Conservation (phyloP, 495 filamentous ascomycete species). For the Lentithecium fluviatile region DNA sequence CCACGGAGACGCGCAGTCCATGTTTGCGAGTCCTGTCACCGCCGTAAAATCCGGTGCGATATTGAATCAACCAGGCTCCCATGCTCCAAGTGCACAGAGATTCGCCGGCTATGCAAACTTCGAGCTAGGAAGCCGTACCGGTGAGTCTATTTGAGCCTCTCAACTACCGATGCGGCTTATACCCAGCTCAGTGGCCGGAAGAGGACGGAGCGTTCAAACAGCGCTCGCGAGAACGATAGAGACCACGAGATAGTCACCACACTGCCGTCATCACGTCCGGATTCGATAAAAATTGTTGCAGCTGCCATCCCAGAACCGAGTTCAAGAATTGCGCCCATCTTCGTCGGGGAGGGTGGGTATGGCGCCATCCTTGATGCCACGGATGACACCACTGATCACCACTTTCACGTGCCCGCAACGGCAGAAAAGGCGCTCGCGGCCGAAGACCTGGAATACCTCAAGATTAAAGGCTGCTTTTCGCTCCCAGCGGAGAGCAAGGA, state of each 20-base stretch:
- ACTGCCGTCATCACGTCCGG: background rate
- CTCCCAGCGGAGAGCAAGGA: constrained; percentile 8
- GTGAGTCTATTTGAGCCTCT: background rate
- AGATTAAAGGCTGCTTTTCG: constrained; percentile 34
- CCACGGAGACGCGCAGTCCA: constrained; percentile 13
- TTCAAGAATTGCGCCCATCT: constrained; percentile 11
- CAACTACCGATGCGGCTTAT: background rate
- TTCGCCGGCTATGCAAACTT: constrained; percentile 11
- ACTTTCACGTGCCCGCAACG: constrained; percentile 6
- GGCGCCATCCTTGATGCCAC: constrained; percentile 10
- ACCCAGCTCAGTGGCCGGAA: background rate
- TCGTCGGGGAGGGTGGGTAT: constrained; percentile 15
- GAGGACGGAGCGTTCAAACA: constrained; percentile 1
- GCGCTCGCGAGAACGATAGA: background rate
- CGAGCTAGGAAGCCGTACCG: background rate
- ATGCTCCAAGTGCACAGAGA: constrained; percentile 33
- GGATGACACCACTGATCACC: background rate
- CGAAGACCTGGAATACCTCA: constrained; percentile 31
- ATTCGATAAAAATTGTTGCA: constrained; percentile 3
- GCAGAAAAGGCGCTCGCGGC: constrained; percentile 25
- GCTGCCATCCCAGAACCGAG: constrained; percentile 11
- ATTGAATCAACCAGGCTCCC: constrained; percentile 26
- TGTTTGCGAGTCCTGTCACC: constrained; percentile 33
- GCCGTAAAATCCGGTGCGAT: constrained; percentile 35
- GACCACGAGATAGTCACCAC: too few species aligned